phyloP scores from a whole-genome alignment of 257 asterid species.

The Voacanga thouarsii region DNA sequence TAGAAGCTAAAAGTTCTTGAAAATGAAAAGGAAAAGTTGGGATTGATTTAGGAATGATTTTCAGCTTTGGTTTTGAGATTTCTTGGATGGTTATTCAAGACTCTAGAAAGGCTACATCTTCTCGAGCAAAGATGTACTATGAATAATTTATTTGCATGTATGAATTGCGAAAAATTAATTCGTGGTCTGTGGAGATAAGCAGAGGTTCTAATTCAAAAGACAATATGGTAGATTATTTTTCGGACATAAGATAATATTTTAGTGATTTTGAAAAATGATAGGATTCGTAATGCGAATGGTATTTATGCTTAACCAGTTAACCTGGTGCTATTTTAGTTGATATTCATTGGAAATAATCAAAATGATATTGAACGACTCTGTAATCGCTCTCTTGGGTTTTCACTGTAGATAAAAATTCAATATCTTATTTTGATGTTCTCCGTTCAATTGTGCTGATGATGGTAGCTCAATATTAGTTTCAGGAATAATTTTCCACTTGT shows the following conservation, averaged over 20 bases:
- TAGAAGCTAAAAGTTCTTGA: not conserved
- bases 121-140: not conserved
- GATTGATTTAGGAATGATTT: not conserved
- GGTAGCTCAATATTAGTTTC: slow-evolving; percentile 19
- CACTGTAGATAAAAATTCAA: not conserved
- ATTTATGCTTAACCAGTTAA: not conserved
- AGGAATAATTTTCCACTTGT: slow-evolving; percentile 49
- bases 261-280: not conserved
- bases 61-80: not conserved
- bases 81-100: not conserved
- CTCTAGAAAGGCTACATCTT: not conserved
- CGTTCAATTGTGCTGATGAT: not conserved
- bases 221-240: not conserved
- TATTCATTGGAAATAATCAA: not conserved
- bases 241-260: not conserved
- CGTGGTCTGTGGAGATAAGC: not conserved
- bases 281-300: not conserved
- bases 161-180: not conserved
- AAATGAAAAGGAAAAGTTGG: not conserved
- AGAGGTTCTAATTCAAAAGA: not conserved
- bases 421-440: not conserved
- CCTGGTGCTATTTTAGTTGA: not conserved
- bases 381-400: not conserved
- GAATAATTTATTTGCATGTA: not conserved
- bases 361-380: not conserved